phyloP scores from a whole-genome alignment of 2,329 filamentous ascomycete species.

The Taxawa tesnikishii region DNA sequence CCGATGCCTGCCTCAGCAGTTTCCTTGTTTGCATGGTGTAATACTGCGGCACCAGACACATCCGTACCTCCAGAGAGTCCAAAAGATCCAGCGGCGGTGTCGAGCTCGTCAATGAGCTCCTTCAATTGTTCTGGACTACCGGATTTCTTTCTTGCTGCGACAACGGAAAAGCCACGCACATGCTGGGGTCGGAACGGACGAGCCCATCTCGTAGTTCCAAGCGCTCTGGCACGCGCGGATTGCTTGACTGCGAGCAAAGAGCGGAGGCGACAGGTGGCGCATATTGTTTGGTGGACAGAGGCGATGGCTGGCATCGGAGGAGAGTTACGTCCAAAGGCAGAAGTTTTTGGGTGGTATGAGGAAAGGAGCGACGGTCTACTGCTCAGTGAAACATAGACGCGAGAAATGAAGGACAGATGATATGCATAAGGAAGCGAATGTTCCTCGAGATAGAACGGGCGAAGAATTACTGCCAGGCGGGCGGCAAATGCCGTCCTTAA shows the following conservation, averaged over 20 bases:
- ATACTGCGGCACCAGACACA: too few relatives aligned
- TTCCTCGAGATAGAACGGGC: too few relatives aligned
- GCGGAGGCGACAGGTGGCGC: conserved; percentile 5
- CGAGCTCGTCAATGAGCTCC: not conserved
- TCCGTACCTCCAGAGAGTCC: not conserved
- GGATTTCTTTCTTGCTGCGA: not conserved
- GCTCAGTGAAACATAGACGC: not conserved
- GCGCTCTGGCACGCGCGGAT: conserved; percentile 1
- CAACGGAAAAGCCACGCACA: not conserved
- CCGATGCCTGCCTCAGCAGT: not conserved
- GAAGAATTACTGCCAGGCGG: too few relatives aligned
- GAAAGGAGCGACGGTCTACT: too few relatives aligned
- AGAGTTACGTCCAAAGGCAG: too few relatives aligned
- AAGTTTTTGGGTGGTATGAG: too few relatives aligned
- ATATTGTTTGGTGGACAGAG: conserved; percentile 5
- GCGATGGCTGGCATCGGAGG: not conserved
- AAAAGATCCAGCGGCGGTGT: not conserved
- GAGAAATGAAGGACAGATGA: too few relatives aligned
- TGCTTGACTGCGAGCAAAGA: conserved; percentile 6
- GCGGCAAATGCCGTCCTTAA: too few relatives aligned
- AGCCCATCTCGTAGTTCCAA: not conserved
- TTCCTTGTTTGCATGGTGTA: not conserved
- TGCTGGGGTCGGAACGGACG: not conserved
- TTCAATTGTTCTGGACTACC: not conserved
- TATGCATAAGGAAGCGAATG: too few relatives aligned